Evolutionary conservation across 106 monocot species (phyloP).

Genomic region (Amphibolis antarctica): DNA sequence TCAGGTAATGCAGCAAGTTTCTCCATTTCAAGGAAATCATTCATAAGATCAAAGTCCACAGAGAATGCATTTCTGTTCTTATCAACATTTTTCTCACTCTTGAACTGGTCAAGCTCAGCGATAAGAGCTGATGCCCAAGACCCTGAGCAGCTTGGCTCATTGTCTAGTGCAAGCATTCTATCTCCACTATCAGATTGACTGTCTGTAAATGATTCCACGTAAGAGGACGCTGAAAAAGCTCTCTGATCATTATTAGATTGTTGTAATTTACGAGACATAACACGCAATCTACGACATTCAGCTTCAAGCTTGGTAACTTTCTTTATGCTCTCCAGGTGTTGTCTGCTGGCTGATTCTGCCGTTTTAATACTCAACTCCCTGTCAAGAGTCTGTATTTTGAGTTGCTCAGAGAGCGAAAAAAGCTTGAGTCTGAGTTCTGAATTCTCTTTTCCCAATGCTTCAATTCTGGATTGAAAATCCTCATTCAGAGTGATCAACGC

Average conservation of each 20-base stretch:
- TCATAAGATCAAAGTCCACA: constrained; percentile 63
- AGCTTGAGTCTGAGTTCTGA: constrained; percentile 19
- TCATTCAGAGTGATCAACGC: not conserved
- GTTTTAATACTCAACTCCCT: constrained; percentile 28
- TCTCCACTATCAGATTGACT: constrained; percentile 55
- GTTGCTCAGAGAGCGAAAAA: constrained; percentile 16
- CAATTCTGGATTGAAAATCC: constrained; percentile 14
- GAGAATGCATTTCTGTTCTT: constrained; percentile 16
- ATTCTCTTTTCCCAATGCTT: constrained; percentile 19
- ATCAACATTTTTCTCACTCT: constrained; percentile 20
- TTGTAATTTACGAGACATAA: constrained; percentile 26
- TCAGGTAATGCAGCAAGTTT: constrained; percentile 43
- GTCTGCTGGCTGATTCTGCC: constrained; percentile 40
- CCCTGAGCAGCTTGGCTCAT: constrained; percentile 36
- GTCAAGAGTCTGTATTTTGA: constrained; percentile 18
- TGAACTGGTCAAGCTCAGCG: constrained; percentile 70
- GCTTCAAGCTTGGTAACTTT: constrained; percentile 52
- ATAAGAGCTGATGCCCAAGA: constrained; percentile 70
- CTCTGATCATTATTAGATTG: constrained; percentile 28
- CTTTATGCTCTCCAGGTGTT: constrained; percentile 35
- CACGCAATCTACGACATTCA: constrained; percentile 51
- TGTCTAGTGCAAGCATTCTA: constrained; percentile 19
- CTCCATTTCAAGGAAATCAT: constrained; percentile 98
- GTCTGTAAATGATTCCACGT: constrained; percentile 43
- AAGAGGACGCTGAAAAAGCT: constrained; percentile 14